Evolutionary conservation across 2,329 filamentous ascomycete species (phyloP).

Genomic region (Lachnellula occidentalis): DNA sequence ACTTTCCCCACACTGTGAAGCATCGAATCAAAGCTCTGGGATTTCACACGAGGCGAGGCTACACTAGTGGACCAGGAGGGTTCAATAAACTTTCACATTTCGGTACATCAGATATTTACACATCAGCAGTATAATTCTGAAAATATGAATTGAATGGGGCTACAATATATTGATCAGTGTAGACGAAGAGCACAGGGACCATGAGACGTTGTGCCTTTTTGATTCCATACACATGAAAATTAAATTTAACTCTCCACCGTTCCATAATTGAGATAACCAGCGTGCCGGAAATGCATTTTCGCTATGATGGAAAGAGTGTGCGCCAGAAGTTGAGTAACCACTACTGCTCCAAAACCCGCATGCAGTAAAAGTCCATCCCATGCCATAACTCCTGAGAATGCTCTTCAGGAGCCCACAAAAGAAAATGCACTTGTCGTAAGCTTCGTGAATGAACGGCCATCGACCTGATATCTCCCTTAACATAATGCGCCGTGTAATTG

Average conservation of each 20-base stretch:
- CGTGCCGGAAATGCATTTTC: slow-evolving; percentile 1
- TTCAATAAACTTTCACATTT: no score
- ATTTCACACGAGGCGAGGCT: background rate
- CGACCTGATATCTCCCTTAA: slow-evolving; percentile 18
- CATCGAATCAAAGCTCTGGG: background rate
- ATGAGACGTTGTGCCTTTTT: no score
- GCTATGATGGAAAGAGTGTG: slow-evolving; percentile 20
- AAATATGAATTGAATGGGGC: no score
- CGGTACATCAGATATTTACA: no score
- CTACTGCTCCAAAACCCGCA: slow-evolving; percentile 15
- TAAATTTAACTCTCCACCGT: background rate
- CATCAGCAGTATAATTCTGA: no score
- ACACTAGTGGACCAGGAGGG: background rate
- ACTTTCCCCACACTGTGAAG: slow-evolving; percentile 4
- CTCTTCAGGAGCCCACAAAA: slow-evolving; percentile 14
- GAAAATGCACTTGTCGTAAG: slow-evolving; percentile 28
- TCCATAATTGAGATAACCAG: background rate
- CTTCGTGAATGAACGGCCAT: slow-evolving; percentile 24
- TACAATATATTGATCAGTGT: no score
- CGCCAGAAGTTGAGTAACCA: slow-evolving; percentile 17
- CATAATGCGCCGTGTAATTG: slow-evolving; percentile 23
- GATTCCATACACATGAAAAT: background rate
- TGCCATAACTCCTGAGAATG: slow-evolving; percentile 24
- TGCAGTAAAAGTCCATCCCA: slow-evolving; percentile 20
- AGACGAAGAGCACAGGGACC: no score